Evolutionary conservation across 495 filamentous ascomycete genomes (phyloP).

Genomic region (Hypoxylon fragiforme): DNA sequence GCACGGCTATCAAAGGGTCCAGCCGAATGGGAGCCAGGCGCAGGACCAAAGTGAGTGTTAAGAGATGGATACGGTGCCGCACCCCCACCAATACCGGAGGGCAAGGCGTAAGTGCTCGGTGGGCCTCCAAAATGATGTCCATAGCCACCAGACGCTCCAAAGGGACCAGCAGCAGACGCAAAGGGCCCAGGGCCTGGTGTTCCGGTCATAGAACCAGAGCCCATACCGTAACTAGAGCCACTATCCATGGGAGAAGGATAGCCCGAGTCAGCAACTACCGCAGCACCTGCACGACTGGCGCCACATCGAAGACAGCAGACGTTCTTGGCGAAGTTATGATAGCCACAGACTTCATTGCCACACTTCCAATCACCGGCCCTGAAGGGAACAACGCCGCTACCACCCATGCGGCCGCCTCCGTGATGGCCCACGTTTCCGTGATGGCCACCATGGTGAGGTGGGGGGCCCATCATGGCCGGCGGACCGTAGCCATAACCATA

Average conservation of each 20-base stretch:
- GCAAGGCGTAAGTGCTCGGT: slow-evolving; percentile 86
- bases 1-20: slow-evolving; percentile 92
- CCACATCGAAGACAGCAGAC: slow-evolving; percentile 96
- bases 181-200: slow-evolving; percentile 85
- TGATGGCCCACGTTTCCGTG: slow-evolving; percentile 77
- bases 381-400: slow-evolving; percentile 91
- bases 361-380: slow-evolving; percentile 99
- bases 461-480: slow-evolving; percentile 74
- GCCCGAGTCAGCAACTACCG: slow-evolving; percentile 89
- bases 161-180: slow-evolving; percentile 65
- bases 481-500: slow-evolving; percentile 73
- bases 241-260: slow-evolving; percentile 91
- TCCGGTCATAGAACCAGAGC: slow-evolving; percentile 78
- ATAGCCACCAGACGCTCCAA: slow-evolving; percentile 73
- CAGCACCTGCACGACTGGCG: slow-evolving; percentile 88
- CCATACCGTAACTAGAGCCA: slow-evolving; percentile 75
- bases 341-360: slow-evolving; percentile 94
- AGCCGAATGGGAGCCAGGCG: slow-evolving; percentile 75
- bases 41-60: slow-evolving; percentile 73
- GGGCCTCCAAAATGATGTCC: slow-evolving; percentile 89
- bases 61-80: slow-evolving; percentile 81
- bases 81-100: slow-evolving; percentile 82
- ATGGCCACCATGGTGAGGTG: slow-evolving; percentile 76
- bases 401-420: slow-evolving; percentile 69
- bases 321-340: slow-evolving; percentile 99